These are phyloP conservation scores for Puccinia hordei DNA, from an alignment of 1,284 basidiomycete genomes.

Conservation along the genomic window DNA sequence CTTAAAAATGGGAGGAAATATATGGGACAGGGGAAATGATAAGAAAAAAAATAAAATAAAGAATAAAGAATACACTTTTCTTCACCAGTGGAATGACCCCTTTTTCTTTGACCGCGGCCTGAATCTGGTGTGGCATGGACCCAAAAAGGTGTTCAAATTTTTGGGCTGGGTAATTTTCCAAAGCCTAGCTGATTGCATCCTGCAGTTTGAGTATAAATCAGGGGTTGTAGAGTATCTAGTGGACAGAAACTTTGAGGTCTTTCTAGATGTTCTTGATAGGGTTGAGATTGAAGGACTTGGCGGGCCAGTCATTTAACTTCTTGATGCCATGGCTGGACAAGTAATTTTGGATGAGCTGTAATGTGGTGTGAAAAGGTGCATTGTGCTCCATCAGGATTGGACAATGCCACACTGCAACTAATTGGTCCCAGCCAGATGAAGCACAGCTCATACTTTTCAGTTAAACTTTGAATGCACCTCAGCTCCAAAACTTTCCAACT, in stretches of 20 bases:
- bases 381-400: constrained; percentile 12
- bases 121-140: constrained; percentile 3
- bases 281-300: constrained; percentile 14
- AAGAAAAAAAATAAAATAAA: too few species aligned
- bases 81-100: too few species aligned
- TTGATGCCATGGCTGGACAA: not conserved
- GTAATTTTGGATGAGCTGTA: not conserved
- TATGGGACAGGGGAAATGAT: too few species aligned
- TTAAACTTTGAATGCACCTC: too few species aligned
- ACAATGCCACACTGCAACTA: too few species aligned
- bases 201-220: not conserved
- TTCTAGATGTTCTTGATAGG: constrained; percentile 12
- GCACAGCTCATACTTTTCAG: too few species aligned
- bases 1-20: too few species aligned
- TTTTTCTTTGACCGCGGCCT: too few species aligned
- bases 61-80: too few species aligned
- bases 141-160: not conserved
- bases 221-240: not conserved
- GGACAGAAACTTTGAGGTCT: not conserved
- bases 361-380: constrained; percentile 17
- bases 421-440: too few species aligned
- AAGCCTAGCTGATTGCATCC: not conserved
- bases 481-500: too few species aligned
- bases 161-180: not conserved
- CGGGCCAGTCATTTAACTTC: constrained; percentile 11